These are phyloP conservation scores for Paraphaeosphaeria minitans DNA, from an alignment of 2,329 filamentous ascomycete genomes.

Conservation along the genomic window DNA sequence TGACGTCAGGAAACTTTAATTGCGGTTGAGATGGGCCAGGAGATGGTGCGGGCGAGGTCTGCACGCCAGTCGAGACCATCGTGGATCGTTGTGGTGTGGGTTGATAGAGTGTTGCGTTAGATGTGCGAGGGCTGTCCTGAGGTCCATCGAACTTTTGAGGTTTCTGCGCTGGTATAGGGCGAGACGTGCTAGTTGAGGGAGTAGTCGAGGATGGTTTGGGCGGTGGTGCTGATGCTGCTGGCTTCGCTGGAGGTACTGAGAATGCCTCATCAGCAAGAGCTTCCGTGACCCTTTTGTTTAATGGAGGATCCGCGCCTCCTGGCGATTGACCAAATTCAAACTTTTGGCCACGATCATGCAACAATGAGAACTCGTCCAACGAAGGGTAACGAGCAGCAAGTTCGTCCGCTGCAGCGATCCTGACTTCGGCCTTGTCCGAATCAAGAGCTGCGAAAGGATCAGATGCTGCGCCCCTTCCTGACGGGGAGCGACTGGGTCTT, in stretches of 20 bases:
- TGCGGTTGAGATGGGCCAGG: conserved; percentile 28
- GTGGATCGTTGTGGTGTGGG: conserved; percentile 55
- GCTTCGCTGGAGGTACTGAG: conserved; percentile 51
- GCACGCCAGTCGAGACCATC: conserved; percentile 77
- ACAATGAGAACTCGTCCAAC: conserved; percentile 87
- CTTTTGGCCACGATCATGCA: conserved; percentile 81
- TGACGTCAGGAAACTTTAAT: conserved; percentile 47
- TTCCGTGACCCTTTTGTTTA: conserved; percentile 72
- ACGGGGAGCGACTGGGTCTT: conserved; percentile 70
- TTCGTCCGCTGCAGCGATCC: conserved; percentile 70
- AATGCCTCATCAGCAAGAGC: conserved; percentile 87
- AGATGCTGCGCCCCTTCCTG: conserved; percentile 68
- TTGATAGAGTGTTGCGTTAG: conserved; percentile 46
- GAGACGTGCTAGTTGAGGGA: conserved; percentile 37
- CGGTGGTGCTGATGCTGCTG: conserved; percentile 35
- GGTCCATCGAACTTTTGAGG: conserved; percentile 26
- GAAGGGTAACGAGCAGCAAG: conserved; percentile 85
- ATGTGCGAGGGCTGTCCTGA: conserved; percentile 31
- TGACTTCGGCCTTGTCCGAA: conserved; percentile 58
- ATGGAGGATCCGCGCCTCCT: conserved; percentile 50
- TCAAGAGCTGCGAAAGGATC: conserved; percentile 95
- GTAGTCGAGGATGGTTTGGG: conserved; percentile 36
- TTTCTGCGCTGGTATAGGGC: conserved; percentile 41
- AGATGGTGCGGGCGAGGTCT: conserved; percentile 67
- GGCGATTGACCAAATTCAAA: conserved; percentile 72